Conservation (phyloP, 2,329 filamentous ascomycete genomes). For the Pseudofabraea citricarpa region DNA sequence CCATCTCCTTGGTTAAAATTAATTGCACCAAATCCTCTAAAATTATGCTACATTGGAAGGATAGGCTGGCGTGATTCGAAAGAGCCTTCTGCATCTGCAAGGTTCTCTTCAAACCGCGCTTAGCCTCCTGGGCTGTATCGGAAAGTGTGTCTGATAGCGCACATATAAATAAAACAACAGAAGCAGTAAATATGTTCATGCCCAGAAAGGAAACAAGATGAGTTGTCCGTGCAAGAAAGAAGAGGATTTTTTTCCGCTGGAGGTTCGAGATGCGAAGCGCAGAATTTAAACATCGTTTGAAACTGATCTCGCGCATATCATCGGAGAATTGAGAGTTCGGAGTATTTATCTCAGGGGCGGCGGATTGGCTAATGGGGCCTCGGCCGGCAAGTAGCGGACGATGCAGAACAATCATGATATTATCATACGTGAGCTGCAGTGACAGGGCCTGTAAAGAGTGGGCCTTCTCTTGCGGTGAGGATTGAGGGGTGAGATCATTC, state of each 20-base stretch:
- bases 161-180: slow-evolving; percentile 36
- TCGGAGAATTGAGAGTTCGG: slow-evolving; percentile 10
- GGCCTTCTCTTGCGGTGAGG: slow-evolving; percentile 11
- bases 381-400: slow-evolving; percentile 35
- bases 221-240: slow-evolving; percentile 34
- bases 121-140: slow-evolving; percentile 35
- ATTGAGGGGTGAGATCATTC: slow-evolving; percentile 15
- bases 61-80: slow-evolving; percentile 28
- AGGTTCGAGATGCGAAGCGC: slow-evolving; percentile 34
- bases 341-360: slow-evolving; percentile 5
- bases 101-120: slow-evolving; percentile 37
- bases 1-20: slow-evolving; percentile 10
- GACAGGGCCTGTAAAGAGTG: slow-evolving; percentile 34
- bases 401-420: slow-evolving; percentile 36
- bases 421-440: slow-evolving; percentile 38
- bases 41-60: slow-evolving; percentile 28
- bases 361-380: slow-evolving; percentile 9
- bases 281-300: slow-evolving; percentile 31
- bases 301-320: slow-evolving; percentile 11
- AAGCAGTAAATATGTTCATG: slow-evolving; percentile 40
- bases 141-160: slow-evolving; percentile 38
- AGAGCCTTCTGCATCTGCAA: slow-evolving; percentile 34
- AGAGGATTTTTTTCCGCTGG: slow-evolving; percentile 28
- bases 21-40: slow-evolving; percentile 16
- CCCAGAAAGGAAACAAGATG: slow-evolving; percentile 39